Evolutionary conservation across 2,329 filamentous ascomycete genomes (phyloP).

Genomic region (Sporothrix pseudoabietina): DNA sequence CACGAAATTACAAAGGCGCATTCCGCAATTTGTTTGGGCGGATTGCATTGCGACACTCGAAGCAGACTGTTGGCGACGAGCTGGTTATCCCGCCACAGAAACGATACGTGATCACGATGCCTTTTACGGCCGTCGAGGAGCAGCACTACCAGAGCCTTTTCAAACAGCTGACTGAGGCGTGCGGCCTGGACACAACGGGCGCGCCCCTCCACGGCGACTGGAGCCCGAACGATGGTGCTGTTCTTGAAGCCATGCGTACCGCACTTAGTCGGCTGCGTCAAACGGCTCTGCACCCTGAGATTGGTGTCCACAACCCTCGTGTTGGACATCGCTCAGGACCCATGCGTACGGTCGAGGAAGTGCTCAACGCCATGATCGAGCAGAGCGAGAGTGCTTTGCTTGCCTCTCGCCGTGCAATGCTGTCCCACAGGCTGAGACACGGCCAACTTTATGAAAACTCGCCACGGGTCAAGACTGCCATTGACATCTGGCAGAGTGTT

Average conservation of each 20-base stretch:
- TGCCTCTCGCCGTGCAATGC: conserved; percentile 66
- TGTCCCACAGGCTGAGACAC: conserved; percentile 64
- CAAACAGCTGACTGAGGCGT: conserved; percentile 70
- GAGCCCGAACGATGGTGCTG: conserved; percentile 59
- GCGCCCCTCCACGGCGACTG: conserved; percentile 63
- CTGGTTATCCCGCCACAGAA: conserved; percentile 79
- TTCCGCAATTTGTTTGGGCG: conserved; percentile 70
- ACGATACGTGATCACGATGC: conserved; percentile 82
- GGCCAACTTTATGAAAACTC: conserved; percentile 82
- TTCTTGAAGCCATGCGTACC: conserved; percentile 71
- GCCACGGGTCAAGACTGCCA: conserved; percentile 65
- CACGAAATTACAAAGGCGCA: conserved; percentile 59
- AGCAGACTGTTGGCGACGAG: conserved; percentile 76
- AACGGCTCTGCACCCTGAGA: conserved; percentile 71
- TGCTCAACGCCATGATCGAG: conserved; percentile 89
- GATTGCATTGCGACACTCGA: conserved; percentile 83
- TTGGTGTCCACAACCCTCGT: conserved; percentile 67
- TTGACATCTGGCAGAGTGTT: conserved; percentile 68
- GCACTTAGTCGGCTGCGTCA: conserved; percentile 65
- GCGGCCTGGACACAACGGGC: conserved; percentile 66
- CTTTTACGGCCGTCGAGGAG: conserved; percentile 87
- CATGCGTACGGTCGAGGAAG: conserved; percentile 80
- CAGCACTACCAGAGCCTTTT: conserved; percentile 82
- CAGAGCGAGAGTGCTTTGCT: conserved; percentile 71
- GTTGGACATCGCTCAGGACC: conserved; percentile 66